Evolutionary conservation across 768 basidiomycete genomes (phyloP).

Genomic region (Chlorophyllum brunneum): DNA sequence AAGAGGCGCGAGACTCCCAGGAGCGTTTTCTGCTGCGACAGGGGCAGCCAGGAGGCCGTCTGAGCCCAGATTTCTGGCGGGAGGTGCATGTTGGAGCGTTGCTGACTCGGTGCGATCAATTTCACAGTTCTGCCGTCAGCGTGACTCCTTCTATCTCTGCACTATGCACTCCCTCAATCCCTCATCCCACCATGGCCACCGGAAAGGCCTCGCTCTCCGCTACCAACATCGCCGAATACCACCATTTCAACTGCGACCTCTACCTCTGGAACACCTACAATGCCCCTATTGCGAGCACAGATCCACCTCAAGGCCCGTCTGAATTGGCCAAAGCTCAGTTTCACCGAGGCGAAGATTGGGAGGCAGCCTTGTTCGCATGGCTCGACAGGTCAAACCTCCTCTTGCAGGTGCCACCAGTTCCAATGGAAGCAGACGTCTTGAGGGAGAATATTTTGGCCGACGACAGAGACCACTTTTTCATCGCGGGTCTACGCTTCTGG

Average conservation of each 20-base stretch:
- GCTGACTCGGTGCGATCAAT: not conserved
- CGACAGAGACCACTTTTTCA: constrained; percentile 40
- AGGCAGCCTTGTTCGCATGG: constrained; percentile 35
- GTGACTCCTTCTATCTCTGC: no score
- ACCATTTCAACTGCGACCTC: constrained; percentile 44
- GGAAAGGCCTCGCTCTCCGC: constrained; percentile 35
- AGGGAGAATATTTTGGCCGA: constrained; percentile 41
- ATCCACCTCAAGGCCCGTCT: constrained; percentile 12
- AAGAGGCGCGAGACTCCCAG: constrained; percentile 33
- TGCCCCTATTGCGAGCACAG: constrained; percentile 13
- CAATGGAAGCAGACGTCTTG: constrained; percentile 29
- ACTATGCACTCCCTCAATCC: not conserved
- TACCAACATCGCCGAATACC: constrained; percentile 42
- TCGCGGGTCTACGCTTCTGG: constrained; percentile 38
- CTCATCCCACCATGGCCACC: constrained; percentile 20
- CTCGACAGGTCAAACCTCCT: constrained; percentile 37
- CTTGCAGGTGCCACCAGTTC: constrained; percentile 33
- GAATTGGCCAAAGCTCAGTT: constrained; percentile 35
- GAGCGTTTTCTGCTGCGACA: constrained; percentile 21
- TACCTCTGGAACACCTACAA: constrained; percentile 41
- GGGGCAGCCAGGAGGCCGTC: constrained; percentile 27
- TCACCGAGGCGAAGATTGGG: constrained; percentile 44
- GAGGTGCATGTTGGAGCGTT: constrained; percentile 12
- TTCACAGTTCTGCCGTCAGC: not conserved
- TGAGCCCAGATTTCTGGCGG: constrained; percentile 37